These are phyloP conservation scores for Cnidoscolus chayamansa DNA, from an alignment of 441 rosid species.

Conservation along the genomic window DNA sequence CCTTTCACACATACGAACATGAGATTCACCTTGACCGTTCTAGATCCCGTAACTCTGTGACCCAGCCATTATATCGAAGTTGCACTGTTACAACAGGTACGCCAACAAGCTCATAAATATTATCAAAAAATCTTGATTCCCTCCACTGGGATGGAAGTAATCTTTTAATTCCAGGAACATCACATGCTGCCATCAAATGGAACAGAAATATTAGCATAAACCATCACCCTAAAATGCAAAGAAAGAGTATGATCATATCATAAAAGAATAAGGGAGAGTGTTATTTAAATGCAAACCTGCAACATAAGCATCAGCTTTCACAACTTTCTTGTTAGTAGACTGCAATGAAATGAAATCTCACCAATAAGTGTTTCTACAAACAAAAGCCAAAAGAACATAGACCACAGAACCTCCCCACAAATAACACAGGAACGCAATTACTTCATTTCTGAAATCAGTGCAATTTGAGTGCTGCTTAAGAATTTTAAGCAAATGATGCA, in stretches of 20 bases:
- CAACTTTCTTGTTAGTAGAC: conserved; percentile 77
- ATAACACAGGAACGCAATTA: no score
- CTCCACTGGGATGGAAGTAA: conserved; percentile 81
- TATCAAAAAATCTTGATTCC: conserved; percentile 65
- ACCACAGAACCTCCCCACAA: neutral
- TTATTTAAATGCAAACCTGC: conserved; percentile 45
- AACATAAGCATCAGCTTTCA: conserved; percentile 89
- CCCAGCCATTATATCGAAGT: conserved; percentile 98
- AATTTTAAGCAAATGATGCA: neutral
- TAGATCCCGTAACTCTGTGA: conserved; percentile 80
- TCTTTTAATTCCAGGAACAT: conserved; percentile 93
- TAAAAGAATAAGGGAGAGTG: neutral
- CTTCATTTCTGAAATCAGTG: no score
- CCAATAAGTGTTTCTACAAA: conserved; percentile 1
- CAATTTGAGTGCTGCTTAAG: no score
- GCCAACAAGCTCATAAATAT: conserved; percentile 83
- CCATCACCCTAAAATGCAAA: neutral
- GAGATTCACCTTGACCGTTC: conserved; percentile 70
- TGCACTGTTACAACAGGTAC: conserved; percentile 93
- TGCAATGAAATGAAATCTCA: conserved; percentile 32
- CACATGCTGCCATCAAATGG: conserved; percentile 59
- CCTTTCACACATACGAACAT: neutral
- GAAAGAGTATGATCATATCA: neutral
- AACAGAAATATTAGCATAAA: conserved; percentile 6
- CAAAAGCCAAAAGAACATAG: neutral